Evolutionary conservation across 345 rosid species (phyloP).

Genomic region (Linum usitatissimum): DNA sequence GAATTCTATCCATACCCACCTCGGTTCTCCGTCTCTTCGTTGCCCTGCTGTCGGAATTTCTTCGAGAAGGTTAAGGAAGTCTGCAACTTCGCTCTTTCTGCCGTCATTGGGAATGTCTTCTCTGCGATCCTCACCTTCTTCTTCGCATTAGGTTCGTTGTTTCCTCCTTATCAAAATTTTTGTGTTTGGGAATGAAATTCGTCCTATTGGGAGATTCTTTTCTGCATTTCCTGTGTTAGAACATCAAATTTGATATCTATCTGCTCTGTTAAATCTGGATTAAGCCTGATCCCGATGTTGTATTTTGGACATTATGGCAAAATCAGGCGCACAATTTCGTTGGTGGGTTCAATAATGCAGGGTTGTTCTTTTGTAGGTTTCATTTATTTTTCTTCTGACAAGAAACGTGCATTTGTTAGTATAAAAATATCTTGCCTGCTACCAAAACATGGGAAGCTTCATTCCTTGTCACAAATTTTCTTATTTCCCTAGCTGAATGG

Average conservation of each 20-base stretch:
- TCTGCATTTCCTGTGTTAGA: not conserved
- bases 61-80: conserved; percentile 51
- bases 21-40: conserved; percentile 34
- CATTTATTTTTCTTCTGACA: conserved; percentile 2
- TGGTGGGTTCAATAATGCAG: not conserved
- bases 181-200: not conserved
- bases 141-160: conserved; percentile 77
- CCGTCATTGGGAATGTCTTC: conserved; percentile 68
- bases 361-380: not conserved
- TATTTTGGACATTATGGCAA: not conserved
- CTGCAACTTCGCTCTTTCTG: conserved; percentile 59
- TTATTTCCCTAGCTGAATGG: conserved; percentile 6
- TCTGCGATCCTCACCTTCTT: conserved; percentile 93
- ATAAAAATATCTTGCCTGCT: conserved; percentile 1
- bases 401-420: not conserved
- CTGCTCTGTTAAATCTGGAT: too few species aligned
- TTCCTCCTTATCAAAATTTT: not conserved
- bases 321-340: conserved; percentile 1
- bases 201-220: not conserved
- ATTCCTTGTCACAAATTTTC: conserved; percentile 3
- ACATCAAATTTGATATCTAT: too few species aligned
- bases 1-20: conserved; percentile 51
- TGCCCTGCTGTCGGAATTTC: conserved; percentile 36
- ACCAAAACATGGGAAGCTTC: not conserved
- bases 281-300: not conserved